Percentiles rank a stretch among this genome's conserved stretches.
These are phyloP conservation scores for Pseudopithomyces maydicus DNA, from an alignment of 2,329 filamentous ascomycete species.

Conservation along the genomic window DNA sequence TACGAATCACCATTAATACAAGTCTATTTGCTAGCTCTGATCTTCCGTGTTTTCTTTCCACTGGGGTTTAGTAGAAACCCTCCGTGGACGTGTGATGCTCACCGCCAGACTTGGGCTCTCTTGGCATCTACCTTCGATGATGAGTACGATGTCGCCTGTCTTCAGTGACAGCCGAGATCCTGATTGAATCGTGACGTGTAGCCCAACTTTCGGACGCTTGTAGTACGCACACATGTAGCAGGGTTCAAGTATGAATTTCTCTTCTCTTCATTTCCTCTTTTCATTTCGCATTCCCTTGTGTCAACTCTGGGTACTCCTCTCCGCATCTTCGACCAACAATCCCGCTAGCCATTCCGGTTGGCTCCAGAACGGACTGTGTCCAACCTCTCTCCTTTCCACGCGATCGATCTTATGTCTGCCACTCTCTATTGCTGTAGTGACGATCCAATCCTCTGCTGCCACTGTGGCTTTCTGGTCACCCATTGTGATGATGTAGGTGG, in stretches of 20 bases:
- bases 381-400: conserved; percentile 11
- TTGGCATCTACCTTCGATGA: not conserved
- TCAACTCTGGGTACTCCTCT: not conserved
- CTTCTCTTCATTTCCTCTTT: not conserved
- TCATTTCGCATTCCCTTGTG: not conserved
- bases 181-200: not conserved
- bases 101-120: not conserved
- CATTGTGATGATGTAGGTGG: conserved; percentile 1
- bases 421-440: conserved; percentile 10
- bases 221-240: not conserved
- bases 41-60: not conserved
- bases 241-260: not conserved
- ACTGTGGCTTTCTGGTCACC: conserved; percentile 14
- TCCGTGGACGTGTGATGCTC: not conserved
- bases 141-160: not conserved
- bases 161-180: not conserved
- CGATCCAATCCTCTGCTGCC: conserved; percentile 10
- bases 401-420: conserved; percentile 10
- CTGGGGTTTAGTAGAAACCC: not conserved
- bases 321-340: conserved; percentile 12
- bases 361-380: conserved; percentile 14
- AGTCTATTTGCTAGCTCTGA: not conserved
- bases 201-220: no score
- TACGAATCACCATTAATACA: conserved; percentile 7
- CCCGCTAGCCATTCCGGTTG: conserved; percentile 14